phyloP scores from a whole-genome alignment of 768 basidiomycete genomes.

The Amanita phalloides region DNA sequence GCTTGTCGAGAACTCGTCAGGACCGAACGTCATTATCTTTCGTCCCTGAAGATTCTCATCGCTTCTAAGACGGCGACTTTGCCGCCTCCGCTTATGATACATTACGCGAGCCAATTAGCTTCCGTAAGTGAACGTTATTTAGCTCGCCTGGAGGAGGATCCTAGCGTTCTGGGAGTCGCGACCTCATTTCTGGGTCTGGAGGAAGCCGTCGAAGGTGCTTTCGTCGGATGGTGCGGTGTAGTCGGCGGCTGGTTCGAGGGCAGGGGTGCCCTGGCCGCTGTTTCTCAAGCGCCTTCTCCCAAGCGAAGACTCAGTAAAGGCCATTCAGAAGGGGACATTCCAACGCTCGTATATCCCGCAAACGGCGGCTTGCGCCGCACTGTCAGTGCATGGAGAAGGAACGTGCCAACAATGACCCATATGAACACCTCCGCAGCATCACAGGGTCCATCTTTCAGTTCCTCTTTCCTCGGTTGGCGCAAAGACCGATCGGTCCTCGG shows the following conservation, averaged over 20 bases:
- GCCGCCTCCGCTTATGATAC: constrained; percentile 40
- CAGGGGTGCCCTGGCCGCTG: constrained; percentile 5
- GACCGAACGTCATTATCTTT: constrained; percentile 32
- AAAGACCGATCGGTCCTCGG: constrained; percentile 3
- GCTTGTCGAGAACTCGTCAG: constrained; percentile 30
- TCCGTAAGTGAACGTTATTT: constrained; percentile 38
- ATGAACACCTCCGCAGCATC: not conserved
- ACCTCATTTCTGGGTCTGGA: constrained; percentile 45
- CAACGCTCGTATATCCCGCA: not conserved
- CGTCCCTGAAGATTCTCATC: constrained; percentile 21
- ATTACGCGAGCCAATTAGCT: constrained; percentile 41
- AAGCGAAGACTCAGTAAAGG: constrained; percentile 6
- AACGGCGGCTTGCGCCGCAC: constrained; percentile 6
- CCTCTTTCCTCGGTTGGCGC: constrained; percentile 7
- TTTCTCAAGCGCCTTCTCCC: not conserved
- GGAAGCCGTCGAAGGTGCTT: constrained; percentile 40
- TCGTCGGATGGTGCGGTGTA: constrained; percentile 49
- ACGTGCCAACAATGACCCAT: constrained; percentile 11
- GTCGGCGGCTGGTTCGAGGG: constrained; percentile 36
- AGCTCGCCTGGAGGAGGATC: constrained; percentile 42
- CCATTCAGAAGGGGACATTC: constrained; percentile 3
- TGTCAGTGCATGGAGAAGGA: constrained; percentile 15
- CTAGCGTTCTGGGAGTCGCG: constrained; percentile 56
- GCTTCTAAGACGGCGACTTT: constrained; percentile 28
- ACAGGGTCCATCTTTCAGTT: not conserved